These are phyloP conservation scores for Hyparrhenia diplandra DNA, from an alignment of 176 grass and related monocot species.

Conservation along the genomic window DNA sequence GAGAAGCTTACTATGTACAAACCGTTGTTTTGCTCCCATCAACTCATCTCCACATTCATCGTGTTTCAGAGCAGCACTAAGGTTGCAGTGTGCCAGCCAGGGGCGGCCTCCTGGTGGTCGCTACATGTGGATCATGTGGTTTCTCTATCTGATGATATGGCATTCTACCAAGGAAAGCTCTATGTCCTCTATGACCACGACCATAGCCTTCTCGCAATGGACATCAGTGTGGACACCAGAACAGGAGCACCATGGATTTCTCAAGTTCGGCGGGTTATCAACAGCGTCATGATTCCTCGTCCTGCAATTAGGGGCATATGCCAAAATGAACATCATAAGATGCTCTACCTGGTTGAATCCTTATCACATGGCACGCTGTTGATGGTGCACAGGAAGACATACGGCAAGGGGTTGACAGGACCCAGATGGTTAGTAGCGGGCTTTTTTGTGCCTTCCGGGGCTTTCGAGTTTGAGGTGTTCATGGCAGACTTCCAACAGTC, in stretches of 20 bases:
- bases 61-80: too few species aligned
- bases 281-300: background rate
- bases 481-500: background rate
- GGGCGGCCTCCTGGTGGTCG: background rate
- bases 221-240: background rate
- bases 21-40: too few species aligned
- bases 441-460: background rate
- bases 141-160: background rate
- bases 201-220: background rate
- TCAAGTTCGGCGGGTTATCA: background rate
- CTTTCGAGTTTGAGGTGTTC: background rate
- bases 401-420: background rate
- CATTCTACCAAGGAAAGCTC: slow-evolving; percentile 8
- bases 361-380: background rate
- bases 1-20: background rate
- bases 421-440: background rate
- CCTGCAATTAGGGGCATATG: background rate
- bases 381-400: background rate
- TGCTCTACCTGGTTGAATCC: background rate
- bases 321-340: background rate
- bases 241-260: background rate
- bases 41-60: background rate
- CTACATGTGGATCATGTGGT: fast-evolving
- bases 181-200: fast-evolving
- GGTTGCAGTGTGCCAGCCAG: background rate